Percentiles rank a stretch among this genome's conserved stretches.
These are phyloP conservation scores for Sphaerulina vaccinii DNA, from an alignment of 2,329 filamentous ascomycete genomes.

Conservation along the genomic window DNA sequence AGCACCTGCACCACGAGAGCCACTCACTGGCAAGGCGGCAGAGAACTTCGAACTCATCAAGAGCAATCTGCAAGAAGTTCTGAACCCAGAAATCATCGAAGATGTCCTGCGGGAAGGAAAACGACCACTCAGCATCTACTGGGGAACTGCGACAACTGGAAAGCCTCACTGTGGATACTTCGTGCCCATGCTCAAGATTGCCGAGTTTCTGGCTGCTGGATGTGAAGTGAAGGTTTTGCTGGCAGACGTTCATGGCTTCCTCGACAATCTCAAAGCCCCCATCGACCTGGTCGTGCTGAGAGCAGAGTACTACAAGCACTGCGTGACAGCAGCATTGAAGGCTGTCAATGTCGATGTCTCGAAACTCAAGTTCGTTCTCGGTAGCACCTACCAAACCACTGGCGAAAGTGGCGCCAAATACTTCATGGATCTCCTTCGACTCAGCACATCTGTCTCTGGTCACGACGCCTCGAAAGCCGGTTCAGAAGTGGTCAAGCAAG, in stretches of 20 bases:
- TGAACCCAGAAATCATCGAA: conserved; percentile 82
- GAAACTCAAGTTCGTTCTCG: conserved; percentile 78
- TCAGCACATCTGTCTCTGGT: conserved; percentile 69
- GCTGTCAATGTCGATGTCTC: conserved; percentile 76
- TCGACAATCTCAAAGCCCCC: conserved; percentile 61
- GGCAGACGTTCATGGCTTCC: conserved; percentile 63
- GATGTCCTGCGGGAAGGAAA: conserved; percentile 67
- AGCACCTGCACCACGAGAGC: conserved; percentile 3
- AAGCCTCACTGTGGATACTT: conserved; percentile 88
- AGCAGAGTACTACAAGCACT: conserved; percentile 76
- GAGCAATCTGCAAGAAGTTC: conserved; percentile 71
- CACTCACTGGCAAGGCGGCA: conserved; percentile 34
- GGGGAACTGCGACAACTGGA: conserved; percentile 85
- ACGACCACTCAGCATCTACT: conserved; percentile 76
- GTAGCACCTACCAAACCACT: conserved; percentile 53
- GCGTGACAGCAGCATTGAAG: conserved; percentile 72
- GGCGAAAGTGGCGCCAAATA: conserved; percentile 73
- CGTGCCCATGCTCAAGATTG: conserved; percentile 83
- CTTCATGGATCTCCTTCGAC: conserved; percentile 82
- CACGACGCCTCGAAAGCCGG: conserved; percentile 87
- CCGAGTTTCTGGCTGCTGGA: conserved; percentile 78
- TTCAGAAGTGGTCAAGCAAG: conserved; percentile 92
- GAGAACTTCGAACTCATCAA: conserved; percentile 74
- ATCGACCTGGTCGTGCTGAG: conserved; percentile 82
- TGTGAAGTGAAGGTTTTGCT: conserved; percentile 60